Evolutionary conservation across 108 stramenopile species (phyloP), one percentile per base, ranked within the genome.

Genomic region (Nannochloropsis gaditana): DNA sequence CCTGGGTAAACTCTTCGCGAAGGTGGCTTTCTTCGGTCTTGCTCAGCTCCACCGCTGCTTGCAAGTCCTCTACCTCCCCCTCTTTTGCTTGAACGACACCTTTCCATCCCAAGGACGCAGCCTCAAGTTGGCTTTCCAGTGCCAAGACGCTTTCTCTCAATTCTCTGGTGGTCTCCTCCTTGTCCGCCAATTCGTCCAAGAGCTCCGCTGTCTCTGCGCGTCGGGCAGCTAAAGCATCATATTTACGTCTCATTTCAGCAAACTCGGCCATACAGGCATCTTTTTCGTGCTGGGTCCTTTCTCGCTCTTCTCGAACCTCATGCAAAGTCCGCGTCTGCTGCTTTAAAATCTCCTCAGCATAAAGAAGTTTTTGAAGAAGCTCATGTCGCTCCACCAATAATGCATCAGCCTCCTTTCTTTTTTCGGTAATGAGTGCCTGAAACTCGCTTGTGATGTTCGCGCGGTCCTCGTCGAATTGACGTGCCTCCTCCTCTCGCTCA

Each of bases 371-470:
- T n/a, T 73, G 4, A 15, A 73, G 59, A 15, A 73, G 59, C 59
- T 73, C 59, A 73, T 73, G 59, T 73, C 59, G 59, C n/a, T 73
- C 59, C 59, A 73, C 59, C n/a, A n/a, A 15, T 73, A 73, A n/a
- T 73, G 59, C n/a, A 6, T 73, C 59, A n/a, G 59, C 59, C 59
- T 73, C 59, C 59, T 73, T 73, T n/a, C 59, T 73, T n/a, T 73
- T 73, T n/a, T 73, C 59, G 2, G 59, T n/a, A 73, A 73, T 3
- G 59, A 73, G 59, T n/a, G n/a, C 59, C n/a, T 73, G 59, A n/a
- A 73, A 73, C n/a, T 73, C 59, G n/a, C 59, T 73, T n/a, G 59
- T 73, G 59, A 73, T 73, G n/a, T 73, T 73, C 5, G 59, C 59
- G 19, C 59, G 4, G 5, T 73, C 59, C 59, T 73, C 59, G 4